phyloP scores from a whole-genome alignment of 2,329 filamentous ascomycete species.

The Hypoxylon rubiginosum region DNA sequence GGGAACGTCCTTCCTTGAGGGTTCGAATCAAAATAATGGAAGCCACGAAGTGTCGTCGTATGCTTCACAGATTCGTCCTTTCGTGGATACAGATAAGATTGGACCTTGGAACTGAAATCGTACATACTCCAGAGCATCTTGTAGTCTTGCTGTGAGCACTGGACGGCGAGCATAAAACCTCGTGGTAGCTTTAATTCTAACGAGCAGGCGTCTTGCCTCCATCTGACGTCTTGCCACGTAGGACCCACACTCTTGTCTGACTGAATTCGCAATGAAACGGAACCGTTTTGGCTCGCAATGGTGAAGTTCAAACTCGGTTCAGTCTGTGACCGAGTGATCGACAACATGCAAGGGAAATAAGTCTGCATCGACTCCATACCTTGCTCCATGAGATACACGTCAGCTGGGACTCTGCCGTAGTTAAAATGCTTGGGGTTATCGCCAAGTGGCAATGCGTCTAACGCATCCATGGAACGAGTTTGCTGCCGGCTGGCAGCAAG shows the following conservation, averaged over 20 bases:
- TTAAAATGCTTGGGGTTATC: conserved; percentile 81
- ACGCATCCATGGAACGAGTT: conserved; percentile 64
- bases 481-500: conserved; percentile 63
- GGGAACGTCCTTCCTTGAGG: conserved; percentile 80
- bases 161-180: conserved; percentile 79
- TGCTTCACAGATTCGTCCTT: conserved; percentile 79
- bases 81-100: conserved; percentile 76
- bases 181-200: conserved; percentile 80
- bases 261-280: conserved; percentile 81
- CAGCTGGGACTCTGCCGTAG: conserved; percentile 82
- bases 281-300: conserved; percentile 83
- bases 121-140: conserved; percentile 84
- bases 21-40: conserved; percentile 84
- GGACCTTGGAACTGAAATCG: conserved; percentile 84
- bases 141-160: conserved; percentile 82
- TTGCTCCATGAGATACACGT: conserved; percentile 80
- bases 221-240: conserved; percentile 85
- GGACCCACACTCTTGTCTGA: conserved; percentile 75
- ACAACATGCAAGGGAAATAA: conserved; percentile 80
- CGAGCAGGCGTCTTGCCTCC: conserved; percentile 76
- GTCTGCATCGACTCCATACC: conserved; percentile 77
- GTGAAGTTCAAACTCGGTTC: conserved; percentile 79
- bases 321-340: conserved; percentile 77
- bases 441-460: conserved; percentile 80
- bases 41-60: conserved; percentile 76